Conservation (phyloP, 1,139 yeast genomes). For the Lodderomyces elongisporus region DNA sequence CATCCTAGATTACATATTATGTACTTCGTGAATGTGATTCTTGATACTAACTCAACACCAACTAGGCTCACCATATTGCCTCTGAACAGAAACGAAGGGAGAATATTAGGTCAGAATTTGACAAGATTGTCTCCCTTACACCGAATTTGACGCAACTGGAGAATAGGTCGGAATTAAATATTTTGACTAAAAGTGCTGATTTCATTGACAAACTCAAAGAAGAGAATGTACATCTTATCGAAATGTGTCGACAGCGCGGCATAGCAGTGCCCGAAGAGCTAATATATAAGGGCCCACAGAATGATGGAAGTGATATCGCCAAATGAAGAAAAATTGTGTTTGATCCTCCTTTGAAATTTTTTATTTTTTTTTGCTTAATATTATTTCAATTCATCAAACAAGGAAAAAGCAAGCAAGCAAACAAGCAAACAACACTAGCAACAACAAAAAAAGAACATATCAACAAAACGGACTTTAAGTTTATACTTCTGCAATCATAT, state of each 20-base stretch:
- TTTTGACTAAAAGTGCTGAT: conserved; percentile 44
- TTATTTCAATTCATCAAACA: no score
- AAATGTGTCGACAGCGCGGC: conserved; percentile 31
- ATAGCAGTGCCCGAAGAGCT: conserved; percentile 36
- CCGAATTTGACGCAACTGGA: conserved; percentile 41
- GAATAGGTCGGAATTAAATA: conserved; percentile 42
- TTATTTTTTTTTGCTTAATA: conserved; percentile 7
- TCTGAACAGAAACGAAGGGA: conserved; percentile 47
- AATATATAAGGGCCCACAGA: conserved; percentile 34
- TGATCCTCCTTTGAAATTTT: conserved; percentile 1
- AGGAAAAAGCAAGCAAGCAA: no score
- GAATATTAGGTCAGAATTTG: conserved; percentile 44
- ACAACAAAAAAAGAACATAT: no score
- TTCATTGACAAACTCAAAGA: conserved; percentile 38
- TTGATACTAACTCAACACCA: neutral
- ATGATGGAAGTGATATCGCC: conserved; percentile 17
- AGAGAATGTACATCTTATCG: conserved; percentile 34
- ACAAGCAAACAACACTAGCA: no score
- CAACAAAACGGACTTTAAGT: no score
- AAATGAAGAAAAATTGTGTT: conserved; percentile 6
- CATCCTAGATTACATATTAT: no score
- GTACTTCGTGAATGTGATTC: neutral
- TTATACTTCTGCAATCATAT: neutral
- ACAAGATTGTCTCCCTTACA: conserved; percentile 38
- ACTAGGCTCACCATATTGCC: conserved; percentile 46